Base-by-base conservation (phyloP, 768 basidiomycete species). In the Termitomyces sp. region DNA sequence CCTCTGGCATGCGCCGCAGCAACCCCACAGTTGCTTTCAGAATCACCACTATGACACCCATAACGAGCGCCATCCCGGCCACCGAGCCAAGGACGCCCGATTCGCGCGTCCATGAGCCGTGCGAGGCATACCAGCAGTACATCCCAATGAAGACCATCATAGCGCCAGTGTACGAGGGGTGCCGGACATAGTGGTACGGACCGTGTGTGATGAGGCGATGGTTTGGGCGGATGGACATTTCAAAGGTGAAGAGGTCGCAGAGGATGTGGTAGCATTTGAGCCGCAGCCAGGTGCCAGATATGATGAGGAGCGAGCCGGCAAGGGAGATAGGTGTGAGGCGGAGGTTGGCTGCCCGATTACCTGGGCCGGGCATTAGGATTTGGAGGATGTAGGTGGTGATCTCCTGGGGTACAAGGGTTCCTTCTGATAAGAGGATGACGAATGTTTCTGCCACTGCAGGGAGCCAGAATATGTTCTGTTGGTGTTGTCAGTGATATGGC, bases 211-310 rank as follows among this genome's bases (percentile, higher is more conserved):
- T 16, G 20, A 52, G 33, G 12, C 9, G 38, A 20, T 52, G 50
- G 14, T 38, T 23, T 3, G 38, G 20, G 2, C 50, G 50, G 50
- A 52, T 32, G 7, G 50, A 20, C 12, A 52, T 38, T 20, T 52
- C 40, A 50, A 78, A 79, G 16, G 76, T 79, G 65, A 75, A 78
- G 30, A 73, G 61, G 7, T 61, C 38, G 18, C 74, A 72, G 26
- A 79, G 68, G n/a, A 65, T 62, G 32, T 66, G 71, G 63, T 72
- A 78, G 58, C 74, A 79, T 56, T 63, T 65, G 9, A 74, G 50
- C n/a, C 80, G 77, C 5, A 80, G 60, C 6, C 68, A 49, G 10
- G 66, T 53, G 3, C 77, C 78, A 36, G 63, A 50, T 10, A 70
- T n/a, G 3, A 67, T 64, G 14, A 73, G 6, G 33, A 67, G 16